Evolutionary conservation across 2,329 filamentous ascomycete species (phyloP), one percentile per base, ranked within the genome.

Genomic region (Fusarium lateritium): DNA sequence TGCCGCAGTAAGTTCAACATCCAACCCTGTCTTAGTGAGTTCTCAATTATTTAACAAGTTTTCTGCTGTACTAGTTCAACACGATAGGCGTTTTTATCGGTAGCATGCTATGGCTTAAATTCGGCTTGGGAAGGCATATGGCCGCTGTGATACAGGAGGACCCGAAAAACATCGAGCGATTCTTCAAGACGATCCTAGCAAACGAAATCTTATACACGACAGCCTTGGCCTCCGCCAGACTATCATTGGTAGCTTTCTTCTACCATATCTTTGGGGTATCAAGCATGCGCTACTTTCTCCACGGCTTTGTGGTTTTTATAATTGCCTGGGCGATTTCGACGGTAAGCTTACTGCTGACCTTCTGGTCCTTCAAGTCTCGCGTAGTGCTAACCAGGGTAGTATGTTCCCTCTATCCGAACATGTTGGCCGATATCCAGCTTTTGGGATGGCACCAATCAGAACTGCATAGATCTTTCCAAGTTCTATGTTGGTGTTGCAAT

Each of bases 401-500:
- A 62, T 7, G 59, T 60, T 33, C 55, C 59, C 0, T 62, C 55
- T 4, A 62, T 62, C 15, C 55, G 59, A 1, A 47, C 59, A 5
- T 62, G 59, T 10, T 60, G 59, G 46, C 55, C 59, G 2, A 60
- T 60, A 1, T 21, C 26, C 0, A 62, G 22, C 3, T 53, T 62
- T 1, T 62, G 55, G 59, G 55, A 62, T 11, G 59, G 59, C 2
- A 53, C 59, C 4, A 40, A 46, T 2, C 55, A 62, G 7, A 60
- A 62, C 3, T 62, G 59, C 2, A 62, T 62, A 10, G 46, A 60
- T 4, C 45, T 62, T 3, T 62, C 55, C 2, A 59, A 53, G 7
- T 62, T 62, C 13, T 62, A 60, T 7, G 54, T 60, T 3, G 59
- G 59, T 8, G 59, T 60, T 2, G 55, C 55, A 2, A 53, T 62